Evolutionary conservation across 306 rosid genomes (phyloP).

Genomic region (Corylus heterophylla): DNA sequence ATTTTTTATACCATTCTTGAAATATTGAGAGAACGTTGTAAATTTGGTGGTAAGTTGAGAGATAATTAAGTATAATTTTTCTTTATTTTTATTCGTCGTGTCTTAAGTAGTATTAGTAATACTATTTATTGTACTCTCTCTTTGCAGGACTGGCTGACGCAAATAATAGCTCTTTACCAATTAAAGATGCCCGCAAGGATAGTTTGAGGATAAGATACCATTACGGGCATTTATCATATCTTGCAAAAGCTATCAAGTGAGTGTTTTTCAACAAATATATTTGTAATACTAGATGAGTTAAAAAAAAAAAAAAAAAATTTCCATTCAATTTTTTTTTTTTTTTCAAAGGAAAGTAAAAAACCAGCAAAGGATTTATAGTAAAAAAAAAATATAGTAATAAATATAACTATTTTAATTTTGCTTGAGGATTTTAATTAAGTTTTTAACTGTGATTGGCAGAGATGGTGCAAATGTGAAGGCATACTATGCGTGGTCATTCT

Average conservation of each 20-base stretch:
- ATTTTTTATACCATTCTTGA: no score
- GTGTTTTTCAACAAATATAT: not conserved
- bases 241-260: constrained; percentile 57
- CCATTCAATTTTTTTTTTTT: no score
- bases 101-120: no score
- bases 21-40: no score
- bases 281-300: no score
- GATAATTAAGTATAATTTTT: no score
- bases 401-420: not conserved
- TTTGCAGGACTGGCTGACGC: constrained; percentile 40
- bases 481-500: constrained; percentile 29
- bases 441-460: constrained; percentile 11
- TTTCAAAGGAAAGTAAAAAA: no score
- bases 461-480: constrained; percentile 32
- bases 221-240: constrained; percentile 39
- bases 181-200: constrained; percentile 42
- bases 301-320: no score
- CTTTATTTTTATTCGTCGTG: no score
- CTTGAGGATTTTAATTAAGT: not conserved
- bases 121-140: not conserved
- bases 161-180: constrained; percentile 44
- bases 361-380: no score
- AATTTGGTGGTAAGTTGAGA: no score
- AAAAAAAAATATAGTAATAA: no score
- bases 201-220: constrained; percentile 43